Base-by-base conservation (phyloP, 2,329 filamentous ascomycete genomes). In the Aspergillus hortae region DNA sequence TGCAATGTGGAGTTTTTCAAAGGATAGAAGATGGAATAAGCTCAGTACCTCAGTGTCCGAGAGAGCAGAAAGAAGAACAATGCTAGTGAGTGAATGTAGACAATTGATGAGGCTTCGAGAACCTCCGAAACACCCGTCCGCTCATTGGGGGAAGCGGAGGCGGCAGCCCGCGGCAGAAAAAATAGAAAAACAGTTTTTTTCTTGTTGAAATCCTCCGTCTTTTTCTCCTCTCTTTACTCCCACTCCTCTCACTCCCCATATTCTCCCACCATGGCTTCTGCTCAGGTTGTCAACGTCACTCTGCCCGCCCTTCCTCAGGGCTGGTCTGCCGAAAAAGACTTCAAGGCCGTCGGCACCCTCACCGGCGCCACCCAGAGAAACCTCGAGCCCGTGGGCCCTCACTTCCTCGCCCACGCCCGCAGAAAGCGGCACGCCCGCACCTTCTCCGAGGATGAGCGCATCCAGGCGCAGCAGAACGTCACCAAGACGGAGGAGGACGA, bases 371-470 rank as follows among this genome's bases (percentile, higher is more conserved):
- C 85, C 46, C 86, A 92, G 78, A 87, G 94, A 69, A 92, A 88
- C 70, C 86, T 99, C 66, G 94, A 97, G 80, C 92, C 94, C 49
- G 90, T 97, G 62, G 94, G 94, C 63, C 92, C 94, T 74, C 90
- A 96, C 80, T 99, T 96, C 81, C 86, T 99, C 61, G 94, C 94
- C 62, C 92, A 97, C 75, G 94, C 94, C 66, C 92, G 94, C 70
- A 89, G 94, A 75, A 84, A 82, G 76, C 88, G 92, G 60, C 92
- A 97, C 77, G 90, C 95, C 80, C 91, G 94, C 68, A 99, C 94
- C 47, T 99, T 99, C 77, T 95, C 90, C 67, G 92, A 99, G 77
- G 94, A 99, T 76, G 94, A 99, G 74, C 89, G 92, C 61, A 95
- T 99, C 70, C 90, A 96, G 79, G 94, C 94, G 45, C 89, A 95